A percentile compares a stretch with the other conserved stretches of the same genome.
These are phyloP conservation scores for Conticribra guillardii DNA, from an alignment of 108 stramenopile genomes.

Conservation along the genomic window DNA sequence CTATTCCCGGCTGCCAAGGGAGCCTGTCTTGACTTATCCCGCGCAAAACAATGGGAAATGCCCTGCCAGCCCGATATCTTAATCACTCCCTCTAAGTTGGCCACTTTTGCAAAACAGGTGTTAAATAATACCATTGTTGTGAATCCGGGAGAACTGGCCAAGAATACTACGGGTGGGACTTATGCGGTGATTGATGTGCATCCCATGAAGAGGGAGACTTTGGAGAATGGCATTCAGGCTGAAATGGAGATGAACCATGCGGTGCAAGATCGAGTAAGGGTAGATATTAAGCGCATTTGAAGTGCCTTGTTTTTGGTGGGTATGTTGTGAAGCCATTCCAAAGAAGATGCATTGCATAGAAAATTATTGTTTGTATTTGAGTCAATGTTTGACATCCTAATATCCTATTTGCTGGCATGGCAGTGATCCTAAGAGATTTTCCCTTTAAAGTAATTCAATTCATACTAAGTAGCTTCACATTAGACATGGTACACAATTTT, in stretches of 20 bases:
- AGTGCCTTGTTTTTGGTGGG: background rate
- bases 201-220: constrained; percentile 56
- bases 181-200: constrained; percentile 87
- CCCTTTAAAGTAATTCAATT: too few species aligned
- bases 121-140: constrained; percentile 70
- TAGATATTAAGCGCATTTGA: constrained; percentile 82
- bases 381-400: too few species aligned
- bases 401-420: too few species aligned
- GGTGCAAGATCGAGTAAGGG: constrained; percentile 66
- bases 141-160: constrained; percentile 88
- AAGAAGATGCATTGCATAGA: background rate
- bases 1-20: constrained; percentile 79
- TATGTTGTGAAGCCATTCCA: background rate
- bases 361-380: too few species aligned
- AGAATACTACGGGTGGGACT: constrained; percentile 89
- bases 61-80: constrained; percentile 90
- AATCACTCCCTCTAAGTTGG: constrained; percentile 90
- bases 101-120: constrained; percentile 77
- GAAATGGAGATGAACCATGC: constrained; percentile 51
- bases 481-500: too few species aligned
- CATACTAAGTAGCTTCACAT: too few species aligned
- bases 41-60: constrained; percentile 77
- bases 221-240: constrained; percentile 55
- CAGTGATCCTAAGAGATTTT: too few species aligned
- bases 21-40: constrained; percentile 83